Base-by-base conservation (phyloP, 345 rosid genomes). In the Odontarrhena argentea region DNA sequence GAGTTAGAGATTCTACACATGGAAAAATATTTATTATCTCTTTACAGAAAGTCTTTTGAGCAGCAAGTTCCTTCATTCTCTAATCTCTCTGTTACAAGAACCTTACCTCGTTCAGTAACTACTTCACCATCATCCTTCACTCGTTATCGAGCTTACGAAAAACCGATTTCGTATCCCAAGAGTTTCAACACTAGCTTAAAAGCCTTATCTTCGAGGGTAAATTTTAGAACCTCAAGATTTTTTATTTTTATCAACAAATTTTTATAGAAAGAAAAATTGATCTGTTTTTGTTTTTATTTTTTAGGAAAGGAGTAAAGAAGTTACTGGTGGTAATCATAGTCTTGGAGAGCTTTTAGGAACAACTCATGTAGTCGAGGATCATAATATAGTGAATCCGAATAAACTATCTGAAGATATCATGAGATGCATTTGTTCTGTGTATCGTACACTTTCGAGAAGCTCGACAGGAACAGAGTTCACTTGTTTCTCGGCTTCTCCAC, bases 361-460 rank as follows among this genome's bases (percentile, higher is more conserved):
- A 60, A 80, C 88, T 45, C 53, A 37, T 52, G 30, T 71, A 15
- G 70, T 79, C 40, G 69, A 74, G 37, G 56, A 64, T 40, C 30
- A 12, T 26, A 43, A 65, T 60, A 28, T 76, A 49, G 52, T 46
- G 34, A 78, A 82, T 45, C 88, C 89, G 6, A 89, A 82, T 76
- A 83, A 79, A 67, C 86, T 88, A 26, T 86, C 97, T 9, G 88
- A 86, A 76, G 86, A 91, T 67, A 85, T 86, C 42, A 68, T 88
- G 60, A 83, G 81, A 85, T 91, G 96, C 69, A 88, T 91, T 60
- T 85, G 88, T 69, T 85, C 91, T 76, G 85, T 86, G 59, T 91
- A 88, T 73, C 80, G 86, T 86, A 84, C 86, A 67, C 85, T 91
- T 48, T 76, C 85, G 49, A 76, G 72, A 47, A 77, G 71, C 56